Base-by-base conservation (phyloP, 768 basidiomycete species). In the Rhizopogon sp. region DNA sequence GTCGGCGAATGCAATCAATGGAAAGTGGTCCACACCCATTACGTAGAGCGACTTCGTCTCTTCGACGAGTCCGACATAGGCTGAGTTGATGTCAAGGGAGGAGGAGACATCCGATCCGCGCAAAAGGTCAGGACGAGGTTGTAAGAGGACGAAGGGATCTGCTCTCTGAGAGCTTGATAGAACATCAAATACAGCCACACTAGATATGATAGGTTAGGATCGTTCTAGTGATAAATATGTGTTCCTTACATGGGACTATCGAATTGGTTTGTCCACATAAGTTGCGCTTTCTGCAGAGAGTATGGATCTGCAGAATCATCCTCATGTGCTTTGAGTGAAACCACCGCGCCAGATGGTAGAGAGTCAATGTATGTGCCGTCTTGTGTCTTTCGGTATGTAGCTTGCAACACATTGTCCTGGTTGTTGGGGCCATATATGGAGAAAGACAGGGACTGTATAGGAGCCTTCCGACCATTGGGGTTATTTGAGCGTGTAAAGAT, bases 391-490 rank as follows among this genome's bases (percentile, higher is more conserved):
- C 77, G 79, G 74, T 96, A 98, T 9, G 81, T 67, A 5, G 82
- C 72, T 64, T 96, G 94, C 11, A 85, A 63, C 7, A 79, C 72
- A 59, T 80, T 82, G 66, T 95, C 91, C 69, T 88, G 85, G 64
- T 88, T 93, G 67, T 95, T 95, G 5, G 96, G 93, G 0, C 93
- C 92, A 68, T 98, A 98, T 0, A 87, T 83, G 0, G 95, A 96
- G 70, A 94, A 97, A 0, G 86, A 84, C 14, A 98, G 79, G 52
- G 90, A 90, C 62, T 98, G 96, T 11, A 83, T 74, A 20, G 78
- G 81, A 6, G 78, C 65, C 16, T 65, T 69, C 7, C 68, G 67
- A 22, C 69, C 66, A 3, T 71, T 67, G 4, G 69, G 57, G 1
- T 73, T 64, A 20, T 70, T 62, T 0, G 80, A 76, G 20, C 81